Base-by-base conservation (phyloP, 83 land plant species). In the Larix sibirica region DNA sequence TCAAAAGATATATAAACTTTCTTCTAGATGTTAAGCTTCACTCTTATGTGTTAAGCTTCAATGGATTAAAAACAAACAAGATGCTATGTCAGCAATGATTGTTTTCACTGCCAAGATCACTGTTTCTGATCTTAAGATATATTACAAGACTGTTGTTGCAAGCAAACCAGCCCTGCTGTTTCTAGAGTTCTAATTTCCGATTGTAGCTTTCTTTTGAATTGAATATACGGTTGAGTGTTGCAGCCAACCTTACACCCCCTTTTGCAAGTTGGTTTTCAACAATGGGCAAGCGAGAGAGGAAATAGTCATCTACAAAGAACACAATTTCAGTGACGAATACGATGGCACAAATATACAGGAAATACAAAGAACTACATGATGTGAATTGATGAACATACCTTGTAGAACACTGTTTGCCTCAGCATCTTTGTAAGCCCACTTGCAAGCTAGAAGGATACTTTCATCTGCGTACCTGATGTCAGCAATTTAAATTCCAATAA, bases 221-320 rank as follows among this genome's bases (percentile, higher is more conserved):
- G 63, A 94, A 90, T 26, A 92, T 84, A n/a, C 83, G 85, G 82
- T 94, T 94, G 75, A 93, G 89, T 28, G 83, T 89, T 14, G 93
- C 83, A 50, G 95, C 96, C 60, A 92, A 81, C 71, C 95, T 84
- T 31, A 94, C 89, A 5, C 95, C 96, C 38, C 90, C 90, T 83
- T 92, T 91, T 2, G 96, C 93, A 21, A 94, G 90, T 78, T 95
- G 82, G 70, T 84, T 84, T 82, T 89, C 88, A 54, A 93, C 94
- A 47, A 94, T 77, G 0, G 96, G 95, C 60, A 90, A 67, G 24
- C 96, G 83, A 38, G 95, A 88, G 5, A 86, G 84, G 66, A 93
- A 93, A 81, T 94, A 94, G 12, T 88, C 89, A 85, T 94, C 95
- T 94, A 64, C 76, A 83, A 62, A 62, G 14, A 9, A 62, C 20